Conservation (phyloP, 2,329 filamentous ascomycete species). For the Penicillium sp. region DNA sequence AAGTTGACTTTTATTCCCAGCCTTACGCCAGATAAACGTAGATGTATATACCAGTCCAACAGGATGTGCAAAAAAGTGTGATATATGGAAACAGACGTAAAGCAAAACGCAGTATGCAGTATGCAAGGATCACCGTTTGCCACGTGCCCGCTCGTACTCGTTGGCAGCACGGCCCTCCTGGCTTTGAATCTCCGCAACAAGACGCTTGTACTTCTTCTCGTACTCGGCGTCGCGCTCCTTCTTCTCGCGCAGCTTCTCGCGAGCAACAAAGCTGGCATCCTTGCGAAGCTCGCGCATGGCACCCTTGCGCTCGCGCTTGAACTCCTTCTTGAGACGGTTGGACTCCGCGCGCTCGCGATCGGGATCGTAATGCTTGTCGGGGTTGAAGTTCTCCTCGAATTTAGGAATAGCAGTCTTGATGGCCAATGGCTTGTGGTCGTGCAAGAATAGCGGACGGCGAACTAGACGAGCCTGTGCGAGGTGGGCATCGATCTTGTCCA, state of each 20-base stretch:
- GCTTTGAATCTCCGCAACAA: constrained; percentile 92
- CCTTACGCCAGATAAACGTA: constrained; percentile 20
- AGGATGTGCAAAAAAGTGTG: constrained; percentile 8
- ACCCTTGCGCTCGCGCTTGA: constrained; percentile 93
- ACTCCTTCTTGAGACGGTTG: constrained; percentile 79
- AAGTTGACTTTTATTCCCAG: constrained; percentile 22
- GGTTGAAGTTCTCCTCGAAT: constrained; percentile 94
- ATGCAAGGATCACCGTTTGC: constrained; percentile 47
- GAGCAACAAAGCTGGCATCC: constrained; percentile 88
- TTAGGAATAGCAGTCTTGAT: constrained; percentile 88
- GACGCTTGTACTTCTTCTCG: constrained; percentile 89
- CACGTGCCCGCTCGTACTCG: constrained; percentile 81
- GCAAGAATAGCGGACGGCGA: constrained; percentile 77
- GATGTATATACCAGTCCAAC: constrained; percentile 20
- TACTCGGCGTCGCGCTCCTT: constrained; percentile 90
- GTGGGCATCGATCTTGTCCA: constrained; percentile 39
- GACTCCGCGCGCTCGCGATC: constrained; percentile 83
- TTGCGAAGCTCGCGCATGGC: constrained; percentile 91
- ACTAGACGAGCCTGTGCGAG: constrained; percentile 59
- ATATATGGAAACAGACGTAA: constrained; percentile 15
- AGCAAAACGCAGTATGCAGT: constrained; percentile 8
- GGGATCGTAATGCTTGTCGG: constrained; percentile 94
- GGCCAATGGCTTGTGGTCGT: constrained; percentile 81
- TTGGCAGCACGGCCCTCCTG: constrained; percentile 86
- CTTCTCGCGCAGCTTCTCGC: constrained; percentile 87